Evolutionary conservation across 139 green algal genomes (phyloP), one percentile per base, ranked within the genome.

Genomic region (Coelastrella sp.): DNA sequence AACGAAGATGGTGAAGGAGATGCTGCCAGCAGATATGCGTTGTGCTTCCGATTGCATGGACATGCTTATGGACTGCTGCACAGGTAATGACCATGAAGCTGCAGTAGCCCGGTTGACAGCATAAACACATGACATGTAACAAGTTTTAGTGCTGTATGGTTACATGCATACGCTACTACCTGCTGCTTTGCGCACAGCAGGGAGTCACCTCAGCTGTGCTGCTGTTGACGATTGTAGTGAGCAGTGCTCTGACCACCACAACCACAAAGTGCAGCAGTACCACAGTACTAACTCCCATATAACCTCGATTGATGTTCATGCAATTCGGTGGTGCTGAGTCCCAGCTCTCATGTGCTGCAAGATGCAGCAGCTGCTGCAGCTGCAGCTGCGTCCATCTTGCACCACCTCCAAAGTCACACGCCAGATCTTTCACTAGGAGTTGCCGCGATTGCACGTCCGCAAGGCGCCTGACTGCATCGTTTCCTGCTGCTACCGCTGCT

Each of bases 61-160:
- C 66, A 83, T 96, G 65, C 70, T 96, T 8, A 84, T 95, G 27
- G 78, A 92, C 17, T 95, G 91, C 89, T 96, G 93, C 92, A 95
- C 92, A 89, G 84, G 90, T 85, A n/a, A 35, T 49, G 35, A 49
- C 3, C 35, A 49, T 49, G 35, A 49, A 49, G 35, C 35, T 49
- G 35, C 35, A 49, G 35, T 49, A 49, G 35, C 1, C 35, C 35
- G 35, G 35, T 49, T 49, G 35, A 49, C 35, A 49, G 35, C 35
- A 49, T 49, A 49, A 49, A 3, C 35, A 49, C 35, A 49, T 49
- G 35, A 49, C 35, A 49, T 49, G 3, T 49, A 3, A 49, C 1
- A 49, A 49, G 35, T 5, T 49, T 49, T 3, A 49, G 35, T 49
- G 35, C 35, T 49, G 35, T 49, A 49, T 49, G 35, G 35, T 49